Conservation (phyloP, 768 basidiomycete genomes). For the Lactarius deliciosus region DNA sequence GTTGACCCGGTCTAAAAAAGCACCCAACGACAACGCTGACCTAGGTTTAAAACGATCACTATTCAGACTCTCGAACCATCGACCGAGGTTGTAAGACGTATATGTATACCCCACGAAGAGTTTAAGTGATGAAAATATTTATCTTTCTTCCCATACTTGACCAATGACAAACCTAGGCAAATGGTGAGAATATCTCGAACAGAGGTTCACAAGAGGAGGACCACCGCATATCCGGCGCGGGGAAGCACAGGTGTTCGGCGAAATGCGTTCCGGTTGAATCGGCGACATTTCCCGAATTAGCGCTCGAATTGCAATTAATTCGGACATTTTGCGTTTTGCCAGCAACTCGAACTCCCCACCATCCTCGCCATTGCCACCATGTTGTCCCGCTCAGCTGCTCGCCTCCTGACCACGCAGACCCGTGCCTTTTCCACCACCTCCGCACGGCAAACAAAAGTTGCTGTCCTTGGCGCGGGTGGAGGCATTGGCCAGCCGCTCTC, state of each 20-base stretch:
- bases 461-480: constrained; percentile 96
- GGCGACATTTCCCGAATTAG: not conserved
- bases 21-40: not conserved
- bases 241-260: not conserved
- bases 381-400: constrained; percentile 65
- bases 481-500: constrained; percentile 98
- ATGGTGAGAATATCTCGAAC: not conserved
- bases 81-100: not conserved
- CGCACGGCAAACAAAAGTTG: constrained; percentile 79
- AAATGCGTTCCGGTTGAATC: constrained; percentile 12
- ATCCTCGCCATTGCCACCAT: constrained; percentile 42
- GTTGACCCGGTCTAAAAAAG: not conserved
- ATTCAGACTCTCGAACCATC: not conserved
- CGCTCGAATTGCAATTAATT: not conserved
- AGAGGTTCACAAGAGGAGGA: not conserved
- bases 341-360: constrained; percentile 3
- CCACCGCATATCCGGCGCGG: not conserved
- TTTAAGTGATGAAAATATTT: not conserved
- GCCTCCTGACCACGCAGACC: constrained; percentile 52
- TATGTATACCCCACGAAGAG: not conserved
- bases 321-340: constrained; percentile 7
- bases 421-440: constrained; percentile 77
- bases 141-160: not conserved
- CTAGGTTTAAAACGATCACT: not conserved
- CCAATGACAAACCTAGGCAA: not conserved